Conservation (phyloP, 495 filamentous ascomycete species). For the Trichoderma gamsii region DNA sequence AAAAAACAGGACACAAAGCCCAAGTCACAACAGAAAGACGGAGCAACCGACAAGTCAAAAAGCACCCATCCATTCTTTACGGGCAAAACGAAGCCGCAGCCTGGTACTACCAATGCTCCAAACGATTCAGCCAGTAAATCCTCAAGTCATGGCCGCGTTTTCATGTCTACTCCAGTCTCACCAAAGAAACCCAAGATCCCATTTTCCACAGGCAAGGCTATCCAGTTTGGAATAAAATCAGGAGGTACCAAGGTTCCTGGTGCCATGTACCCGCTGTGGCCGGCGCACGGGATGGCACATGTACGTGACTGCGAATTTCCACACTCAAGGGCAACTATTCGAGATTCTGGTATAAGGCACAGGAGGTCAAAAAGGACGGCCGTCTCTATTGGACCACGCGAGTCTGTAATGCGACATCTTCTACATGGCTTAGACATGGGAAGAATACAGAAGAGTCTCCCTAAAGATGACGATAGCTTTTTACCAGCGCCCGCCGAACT, state of each 20-base stretch:
- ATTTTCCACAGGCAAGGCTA: slow-evolving; percentile 23
- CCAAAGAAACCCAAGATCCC: slow-evolving; percentile 23
- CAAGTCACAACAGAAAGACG: not conserved
- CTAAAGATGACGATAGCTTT: slow-evolving; percentile 31
- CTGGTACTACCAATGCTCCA: slow-evolving; percentile 20
- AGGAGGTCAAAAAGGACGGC: slow-evolving; percentile 48
- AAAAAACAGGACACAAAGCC: not conserved
- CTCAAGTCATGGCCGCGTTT: slow-evolving; percentile 22
- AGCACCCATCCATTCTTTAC: slow-evolving; percentile 76
- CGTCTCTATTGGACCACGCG: slow-evolving; percentile 34
- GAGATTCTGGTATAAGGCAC: slow-evolving; percentile 4
- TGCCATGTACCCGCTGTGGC: slow-evolving; percentile 61
- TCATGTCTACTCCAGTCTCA: slow-evolving; percentile 31
- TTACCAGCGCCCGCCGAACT: slow-evolving; percentile 35
- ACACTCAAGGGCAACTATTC: not conserved
- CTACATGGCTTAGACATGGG: slow-evolving; percentile 29
- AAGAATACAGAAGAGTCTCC: slow-evolving; percentile 23
- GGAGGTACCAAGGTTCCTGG: slow-evolving; percentile 50
- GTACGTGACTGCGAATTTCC: slow-evolving; percentile 37
- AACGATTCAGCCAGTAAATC: slow-evolving; percentile 20
- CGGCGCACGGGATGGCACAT: slow-evolving; percentile 58
- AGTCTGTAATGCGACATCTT: slow-evolving; percentile 40
- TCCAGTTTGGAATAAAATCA: slow-evolving; percentile 15
- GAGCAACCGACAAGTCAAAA: slow-evolving; percentile 9
- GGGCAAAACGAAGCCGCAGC: slow-evolving; percentile 30